Evolutionary conservation across 257 asterid genomes (phyloP), one percentile per base, ranked within the genome.

Genomic region (Buddleja alternifolia): DNA sequence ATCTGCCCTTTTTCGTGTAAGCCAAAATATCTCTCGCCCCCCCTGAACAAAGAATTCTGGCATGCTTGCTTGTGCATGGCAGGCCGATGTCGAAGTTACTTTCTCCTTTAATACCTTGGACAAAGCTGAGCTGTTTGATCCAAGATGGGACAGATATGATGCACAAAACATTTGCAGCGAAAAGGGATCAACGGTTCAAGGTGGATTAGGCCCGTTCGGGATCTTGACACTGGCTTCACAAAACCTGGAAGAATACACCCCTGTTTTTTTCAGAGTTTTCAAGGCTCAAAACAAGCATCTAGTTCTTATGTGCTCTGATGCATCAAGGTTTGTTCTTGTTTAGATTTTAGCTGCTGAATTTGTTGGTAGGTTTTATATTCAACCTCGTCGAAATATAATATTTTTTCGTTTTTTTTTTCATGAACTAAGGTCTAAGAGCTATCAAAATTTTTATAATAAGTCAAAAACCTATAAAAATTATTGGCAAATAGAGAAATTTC

Each of bases 121-220:
- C 6, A 72, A 72, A n/a, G 77, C 79, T n/a, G 82, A 80, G 40
- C 14, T 77, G 20, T 80, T 73, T 66, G 76, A 77, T 48, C 64
- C 65, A 1, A 77, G 48, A 3, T 77, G 82, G 82, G 75, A 47
- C 17, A 58, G 53, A 32, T 66, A 72, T 51, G 77, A 80, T 16
- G 77, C 82, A 1, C 77, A 76, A 36, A 70, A 73, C 45, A 60
- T 80, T 12, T 80, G 85, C 37, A 20, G 67, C 52, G 64, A 68
- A 34, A 76, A 67, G 58, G 80, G 72, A 23, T 73, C 85, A 1
- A 65, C 65, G 1, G 77, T 80, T 12, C 36, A 67, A 15, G 81
- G 84, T 37, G 84, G 84, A 29, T 61, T 80, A 19, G 84, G 84
- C 4, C 84, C 84, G 41, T 80, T 76, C 17, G 84, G 81, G 20